Evolutionary conservation across 139 green algal species (phyloP).

Genomic region (Closterium sp.): DNA sequence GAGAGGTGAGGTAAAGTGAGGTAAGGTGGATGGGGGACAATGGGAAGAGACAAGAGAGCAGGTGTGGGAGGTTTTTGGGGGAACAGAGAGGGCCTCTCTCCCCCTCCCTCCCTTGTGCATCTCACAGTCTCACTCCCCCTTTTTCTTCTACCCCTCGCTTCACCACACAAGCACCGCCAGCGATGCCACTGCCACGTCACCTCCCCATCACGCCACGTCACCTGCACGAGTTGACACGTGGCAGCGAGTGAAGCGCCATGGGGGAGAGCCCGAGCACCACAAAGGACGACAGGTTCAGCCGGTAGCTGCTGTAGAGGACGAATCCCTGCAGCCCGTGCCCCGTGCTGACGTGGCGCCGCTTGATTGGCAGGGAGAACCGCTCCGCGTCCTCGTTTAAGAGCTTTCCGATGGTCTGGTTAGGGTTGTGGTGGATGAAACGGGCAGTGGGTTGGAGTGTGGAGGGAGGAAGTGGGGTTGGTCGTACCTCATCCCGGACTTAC

Average conservation of each 20-base stretch:
- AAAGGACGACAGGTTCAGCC: conserved; percentile 1
- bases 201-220: not conserved
- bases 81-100: too few relatives aligned
- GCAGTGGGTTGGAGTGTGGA: not conserved
- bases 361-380: not conserved
- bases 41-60: not conserved
- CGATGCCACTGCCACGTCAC: too few relatives aligned
- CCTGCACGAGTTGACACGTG: conserved; percentile 22
- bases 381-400: not conserved
- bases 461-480: not conserved
- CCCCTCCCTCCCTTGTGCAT: too few relatives aligned
- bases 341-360: conserved; percentile 2
- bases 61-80: too few relatives aligned
- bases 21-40: not conserved
- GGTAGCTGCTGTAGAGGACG: conserved; percentile 32
- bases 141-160: too few relatives aligned
- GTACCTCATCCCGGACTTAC: too few relatives aligned
- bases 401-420: not conserved
- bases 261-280: conserved; percentile 17
- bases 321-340: conserved; percentile 48
- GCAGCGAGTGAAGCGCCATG: conserved; percentile 13
- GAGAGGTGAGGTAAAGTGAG: not conserved
- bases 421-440: not conserved
- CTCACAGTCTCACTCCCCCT: too few relatives aligned
- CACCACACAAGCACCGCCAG: too few relatives aligned